phyloP scores from a whole-genome alignment of 2,329 filamentous ascomycete genomes.

The Stagonosporopsis tanaceti region DNA sequence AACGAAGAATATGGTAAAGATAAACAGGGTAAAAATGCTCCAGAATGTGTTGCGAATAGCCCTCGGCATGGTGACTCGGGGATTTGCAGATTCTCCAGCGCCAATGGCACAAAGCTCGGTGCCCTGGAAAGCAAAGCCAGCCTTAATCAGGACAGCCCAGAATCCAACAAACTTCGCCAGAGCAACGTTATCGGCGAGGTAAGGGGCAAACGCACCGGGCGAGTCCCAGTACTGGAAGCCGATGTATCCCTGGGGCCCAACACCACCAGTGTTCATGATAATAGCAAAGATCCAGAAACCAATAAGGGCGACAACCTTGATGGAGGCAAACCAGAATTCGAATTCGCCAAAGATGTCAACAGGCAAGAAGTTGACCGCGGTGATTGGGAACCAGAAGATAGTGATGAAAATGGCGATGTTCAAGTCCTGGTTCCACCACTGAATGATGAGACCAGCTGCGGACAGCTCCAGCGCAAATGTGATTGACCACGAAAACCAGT shows the following conservation, averaged over 20 bases:
- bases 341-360: slow-evolving; percentile 78
- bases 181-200: slow-evolving; percentile 64
- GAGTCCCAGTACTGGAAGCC: slow-evolving; percentile 76
- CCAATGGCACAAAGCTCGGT: slow-evolving; percentile 79
- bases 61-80: slow-evolving; percentile 73
- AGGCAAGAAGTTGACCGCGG: slow-evolving; percentile 73
- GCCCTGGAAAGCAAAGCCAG: slow-evolving; percentile 75
- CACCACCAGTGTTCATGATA: slow-evolving; percentile 73
- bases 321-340: slow-evolving; percentile 79
- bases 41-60: slow-evolving; percentile 80
- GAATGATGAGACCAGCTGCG: slow-evolving; percentile 75
- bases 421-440: slow-evolving; percentile 72
- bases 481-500: slow-evolving; percentile 80
- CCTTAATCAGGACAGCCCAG: slow-evolving; percentile 73
- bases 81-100: slow-evolving; percentile 79
- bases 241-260: slow-evolving; percentile 72
- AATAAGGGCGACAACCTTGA: slow-evolving; percentile 78
- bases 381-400: slow-evolving; percentile 76
- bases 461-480: slow-evolving; percentile 78
- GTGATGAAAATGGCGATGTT: slow-evolving; percentile 76
- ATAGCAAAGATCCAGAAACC: slow-evolving; percentile 81
- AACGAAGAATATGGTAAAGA: slow-evolving; percentile 69
- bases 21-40: slow-evolving; percentile 75
- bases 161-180: slow-evolving; percentile 72
- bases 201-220: slow-evolving; percentile 73